Evolutionary conservation across 208 protist species (phyloP), one percentile per base, ranked within the genome.

Genomic region (Perkinsela sp.): DNA sequence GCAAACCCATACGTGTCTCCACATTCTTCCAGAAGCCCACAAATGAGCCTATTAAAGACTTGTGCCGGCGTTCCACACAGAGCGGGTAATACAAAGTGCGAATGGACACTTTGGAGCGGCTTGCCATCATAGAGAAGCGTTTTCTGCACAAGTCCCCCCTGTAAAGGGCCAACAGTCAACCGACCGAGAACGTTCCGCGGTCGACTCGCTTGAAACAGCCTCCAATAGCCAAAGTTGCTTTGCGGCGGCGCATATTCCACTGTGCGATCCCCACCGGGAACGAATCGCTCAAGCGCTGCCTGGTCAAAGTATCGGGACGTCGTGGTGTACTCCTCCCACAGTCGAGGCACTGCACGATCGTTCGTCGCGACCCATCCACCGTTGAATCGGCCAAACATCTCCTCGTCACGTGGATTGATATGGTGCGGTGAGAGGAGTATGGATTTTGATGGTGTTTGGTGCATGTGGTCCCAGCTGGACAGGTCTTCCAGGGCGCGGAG

Each of bases 201-300:
- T 0, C 67, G 66, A 22, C 66, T 72, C 6, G 68, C 1, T 65
- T 88, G 82, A 40, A 85, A 73, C 30, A 90, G 69, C n/a, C 84
- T 80, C 84, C 84, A 90, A 69, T 80, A 90, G 0, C 82, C 82
- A 71, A 86, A 90, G 73, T 90, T 90, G 74, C 84, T 78, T 67
- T 88, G 79, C 31, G 75, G 75, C 28, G 80, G 78, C 6, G 86
- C 69, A 57, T n/a, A 57, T 6, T 57, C 40, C 13, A 57, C 22
- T 57, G 6, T 57, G 13, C 6, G 13, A 22, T 57, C 40, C 6
- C 22, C 22, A n/a, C 22, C 40, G 30, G 76, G 70, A 67, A 78
- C 72, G 65, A 83, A 69, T 48, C 66, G 68, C 70, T 90, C 82
- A 16, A 90, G 73, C 0, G 81, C 81, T 0, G 81, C 78, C 31